A percentile compares a stretch with the other conserved stretches of the same genome.
Evolutionary conservation across 495 filamentous ascomycete species (phyloP).

Genomic region (Staphylotrichum longicolle): DNA sequence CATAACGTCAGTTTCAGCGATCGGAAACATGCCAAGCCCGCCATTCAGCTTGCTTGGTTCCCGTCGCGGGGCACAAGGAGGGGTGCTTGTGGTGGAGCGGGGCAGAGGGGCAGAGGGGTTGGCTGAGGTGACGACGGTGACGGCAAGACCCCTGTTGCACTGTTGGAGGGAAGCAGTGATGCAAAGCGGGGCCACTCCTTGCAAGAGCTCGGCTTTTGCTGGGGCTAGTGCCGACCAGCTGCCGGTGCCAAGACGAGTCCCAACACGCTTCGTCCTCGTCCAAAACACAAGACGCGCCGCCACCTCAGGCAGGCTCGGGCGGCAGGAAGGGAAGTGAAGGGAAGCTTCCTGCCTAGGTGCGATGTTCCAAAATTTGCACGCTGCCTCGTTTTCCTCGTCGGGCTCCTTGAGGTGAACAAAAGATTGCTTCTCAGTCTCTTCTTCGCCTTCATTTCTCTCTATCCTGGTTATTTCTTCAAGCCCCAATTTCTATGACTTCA

Average conservation of each 20-base stretch:
- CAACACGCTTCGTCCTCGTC: no score
- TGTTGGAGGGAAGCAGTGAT: not conserved
- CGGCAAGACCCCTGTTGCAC: constrained; percentile 1
- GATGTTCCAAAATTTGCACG: no score
- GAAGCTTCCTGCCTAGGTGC: no score
- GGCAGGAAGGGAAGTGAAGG: no score
- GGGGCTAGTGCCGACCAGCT: not conserved
- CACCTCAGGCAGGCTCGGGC: no score
- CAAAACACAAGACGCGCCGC: no score
- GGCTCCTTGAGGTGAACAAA: no score
- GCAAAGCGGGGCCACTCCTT: constrained; percentile 11
- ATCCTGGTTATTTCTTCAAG: no score
- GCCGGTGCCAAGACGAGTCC: not conserved
- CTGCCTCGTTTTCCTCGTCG: no score
- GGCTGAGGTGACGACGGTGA: not conserved
- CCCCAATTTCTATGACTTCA: no score
- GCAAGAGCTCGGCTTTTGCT: constrained; percentile 8
- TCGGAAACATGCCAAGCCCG: constrained; percentile 23
- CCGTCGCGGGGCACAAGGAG: constrained; percentile 24
- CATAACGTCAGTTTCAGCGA: constrained; percentile 21
- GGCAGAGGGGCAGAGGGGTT: constrained; percentile 14
- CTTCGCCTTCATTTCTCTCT: no score
- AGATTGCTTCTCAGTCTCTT: no score
- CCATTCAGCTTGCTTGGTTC: constrained; percentile 30
- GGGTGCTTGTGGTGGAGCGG: constrained; percentile 19